These are phyloP conservation scores for Aspergillus ochraceoroseus DNA, from an alignment of 2,329 filamentous ascomycete species.

Conservation along the genomic window DNA sequence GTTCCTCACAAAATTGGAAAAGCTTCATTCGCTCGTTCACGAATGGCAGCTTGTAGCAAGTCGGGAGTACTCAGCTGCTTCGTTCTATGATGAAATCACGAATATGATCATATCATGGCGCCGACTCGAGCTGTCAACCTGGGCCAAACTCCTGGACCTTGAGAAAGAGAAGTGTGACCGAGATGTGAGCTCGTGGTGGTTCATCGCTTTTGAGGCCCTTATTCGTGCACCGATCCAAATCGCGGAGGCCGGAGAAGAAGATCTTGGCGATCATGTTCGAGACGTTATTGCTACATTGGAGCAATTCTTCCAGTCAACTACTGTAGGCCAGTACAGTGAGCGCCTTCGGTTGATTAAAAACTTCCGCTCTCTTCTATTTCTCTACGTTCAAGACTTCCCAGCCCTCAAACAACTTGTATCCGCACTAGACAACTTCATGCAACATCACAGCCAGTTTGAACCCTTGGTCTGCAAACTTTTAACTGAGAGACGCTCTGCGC, in stretches of 20 bases:
- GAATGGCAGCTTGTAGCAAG: slow-evolving; percentile 96
- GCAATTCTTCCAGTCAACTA: slow-evolving; percentile 71
- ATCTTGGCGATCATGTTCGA: slow-evolving; percentile 60
- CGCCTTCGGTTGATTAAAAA: slow-evolving; percentile 65
- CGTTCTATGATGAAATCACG: slow-evolving; percentile 72
- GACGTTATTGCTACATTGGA: slow-evolving; percentile 71
- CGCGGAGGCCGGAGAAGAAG: slow-evolving; percentile 53
- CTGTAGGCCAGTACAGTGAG: slow-evolving; percentile 71
- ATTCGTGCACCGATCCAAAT: slow-evolving; percentile 69
- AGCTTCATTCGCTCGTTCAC: slow-evolving; percentile 75
- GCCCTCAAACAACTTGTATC: slow-evolving; percentile 55
- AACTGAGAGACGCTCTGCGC: slow-evolving; percentile 59
- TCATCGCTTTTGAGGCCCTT: slow-evolving; percentile 86
- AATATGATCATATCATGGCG: slow-evolving; percentile 82
- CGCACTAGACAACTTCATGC: slow-evolving; percentile 70
- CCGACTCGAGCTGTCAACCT: slow-evolving; percentile 83
- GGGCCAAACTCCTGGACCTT: slow-evolving; percentile 81
- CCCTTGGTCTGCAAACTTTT: slow-evolving; percentile 61
- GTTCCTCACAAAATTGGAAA: slow-evolving; percentile 79
- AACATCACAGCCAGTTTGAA: slow-evolving; percentile 69
- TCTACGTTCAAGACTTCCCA: slow-evolving; percentile 58
- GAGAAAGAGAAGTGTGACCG: slow-evolving; percentile 71
- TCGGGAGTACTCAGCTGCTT: slow-evolving; percentile 64
- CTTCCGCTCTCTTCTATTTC: slow-evolving; percentile 59
- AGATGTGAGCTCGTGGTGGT: slow-evolving; percentile 90